phyloP scores from a whole-genome alignment of 805 yeast species.

The Saturnispora kantuleensis region DNA sequence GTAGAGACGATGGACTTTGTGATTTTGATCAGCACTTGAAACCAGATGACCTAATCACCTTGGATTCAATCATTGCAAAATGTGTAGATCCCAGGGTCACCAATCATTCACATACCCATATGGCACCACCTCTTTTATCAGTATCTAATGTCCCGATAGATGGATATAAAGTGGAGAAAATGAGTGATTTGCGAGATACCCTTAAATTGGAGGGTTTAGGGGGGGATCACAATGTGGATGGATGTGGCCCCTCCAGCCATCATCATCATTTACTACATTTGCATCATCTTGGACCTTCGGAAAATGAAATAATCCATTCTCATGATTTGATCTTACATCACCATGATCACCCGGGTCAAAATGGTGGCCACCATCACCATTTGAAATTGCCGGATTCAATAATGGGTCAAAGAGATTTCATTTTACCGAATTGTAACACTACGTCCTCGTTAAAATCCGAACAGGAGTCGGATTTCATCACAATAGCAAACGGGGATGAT shows the following conservation, averaged over 20 bases:
- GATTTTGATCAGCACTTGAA: conserved; percentile 6
- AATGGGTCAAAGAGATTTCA: conserved; percentile 23
- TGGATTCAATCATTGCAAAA: conserved; percentile 2
- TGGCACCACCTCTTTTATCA: conserved; percentile 1
- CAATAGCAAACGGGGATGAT: conserved; percentile 7
- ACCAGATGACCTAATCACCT: background rate
- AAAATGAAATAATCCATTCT: conserved; percentile 8
- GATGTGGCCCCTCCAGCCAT: conserved; percentile 4
- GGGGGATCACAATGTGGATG: too few species aligned
- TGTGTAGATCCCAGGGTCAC: background rate
- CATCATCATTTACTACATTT: conserved; percentile 15
- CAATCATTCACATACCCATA: background rate
- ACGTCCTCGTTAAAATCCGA: background rate
- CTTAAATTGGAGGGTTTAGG: background rate
- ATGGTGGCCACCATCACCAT: conserved; percentile 21
- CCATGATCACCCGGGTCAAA: conserved; percentile 8
- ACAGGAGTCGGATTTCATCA: conserved; percentile 9
- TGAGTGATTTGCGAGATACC: conserved; percentile 3
- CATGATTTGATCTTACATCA: conserved; percentile 15
- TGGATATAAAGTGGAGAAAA: background rate
- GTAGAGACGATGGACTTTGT: conserved; percentile 4
- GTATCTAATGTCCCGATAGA: background rate
- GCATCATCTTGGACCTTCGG: conserved; percentile 11
- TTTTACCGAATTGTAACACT: conserved; percentile 18
- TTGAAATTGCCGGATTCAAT: conserved; percentile 22